Conservation (phyloP, 495 filamentous ascomycete genomes). For the Astrothelium macrocarpum region DNA sequence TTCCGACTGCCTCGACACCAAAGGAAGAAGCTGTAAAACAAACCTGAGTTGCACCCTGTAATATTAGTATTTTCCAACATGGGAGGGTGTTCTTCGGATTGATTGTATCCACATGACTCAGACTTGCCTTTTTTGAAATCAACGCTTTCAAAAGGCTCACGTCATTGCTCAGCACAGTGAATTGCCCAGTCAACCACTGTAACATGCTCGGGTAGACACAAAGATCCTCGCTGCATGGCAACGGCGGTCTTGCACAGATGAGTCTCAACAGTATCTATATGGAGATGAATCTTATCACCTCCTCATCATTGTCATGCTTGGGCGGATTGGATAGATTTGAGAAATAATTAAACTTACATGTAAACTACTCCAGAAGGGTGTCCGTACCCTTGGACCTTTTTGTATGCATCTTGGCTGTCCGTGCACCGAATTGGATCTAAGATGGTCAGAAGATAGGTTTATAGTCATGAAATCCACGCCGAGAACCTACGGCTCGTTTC, state of each 20-base stretch:
- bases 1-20: too few relatives aligned
- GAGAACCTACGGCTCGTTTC: constrained; percentile 63
- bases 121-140: constrained; percentile 15
- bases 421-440: constrained; percentile 35
- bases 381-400: constrained; percentile 34
- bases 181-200: constrained; percentile 7
- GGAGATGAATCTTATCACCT: neutral
- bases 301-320: constrained; percentile 14
- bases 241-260: neutral
- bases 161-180: neutral
- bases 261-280: constrained; percentile 14
- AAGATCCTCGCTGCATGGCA: neutral
- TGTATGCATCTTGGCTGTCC: constrained; percentile 37
- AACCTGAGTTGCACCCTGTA: neutral
- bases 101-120: constrained; percentile 3
- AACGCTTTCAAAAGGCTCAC: constrained; percentile 4
- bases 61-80: neutral
- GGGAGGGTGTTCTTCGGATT: neutral
- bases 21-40: too few relatives aligned
- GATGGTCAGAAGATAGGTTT: neutral
- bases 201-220: constrained; percentile 7
- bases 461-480: neutral
- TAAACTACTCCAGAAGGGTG: constrained; percentile 11
- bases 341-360: neutral
- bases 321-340: constrained; percentile 4